Evolutionary conservation across 129 eudicot species (phyloP), one percentile per base, ranked within the genome.

Genomic region (Pittosporum tobira): DNA sequence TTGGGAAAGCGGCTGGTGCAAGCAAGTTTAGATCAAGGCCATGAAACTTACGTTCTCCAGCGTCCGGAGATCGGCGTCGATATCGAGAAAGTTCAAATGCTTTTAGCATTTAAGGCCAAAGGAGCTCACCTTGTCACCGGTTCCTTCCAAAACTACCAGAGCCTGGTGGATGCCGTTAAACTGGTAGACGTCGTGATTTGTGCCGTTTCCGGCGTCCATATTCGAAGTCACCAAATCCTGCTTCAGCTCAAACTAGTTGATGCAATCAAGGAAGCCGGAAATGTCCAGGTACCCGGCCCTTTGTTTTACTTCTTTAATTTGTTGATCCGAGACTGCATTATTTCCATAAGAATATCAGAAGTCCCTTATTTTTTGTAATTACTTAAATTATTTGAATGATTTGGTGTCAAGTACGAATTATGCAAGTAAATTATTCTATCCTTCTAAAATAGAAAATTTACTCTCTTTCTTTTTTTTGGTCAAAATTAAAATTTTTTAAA

Each of bases 221-320:
- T 88, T 3, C 73, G 96, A 30, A 81, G 83, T 57, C 96, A 88
- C 46, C 79, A 81, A 6, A 71, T 88, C 7, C 52, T 84, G 61
- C 34, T 84, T 68, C 94, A 88, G 68, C 94, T 88, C 48, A 84
- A 84, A 78, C 82, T 88, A 46, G 90, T 88, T 65, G 90, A 88
- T 37, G 96, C 94, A 56, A 88, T 88, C 25, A 84, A 76, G 64
- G 84, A 88, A 59, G 94, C 94, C 15, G 94, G 96, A 15, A 88
- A 84, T 51, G 51, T 88, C 26, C 79, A 84, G 96, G 96, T 88
- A 73, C 9, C n/a, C n/a, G n/a, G n/a, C n/a, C n/a, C n/a, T n/a
- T n/a, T n/a, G n/a, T n/a, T n/a, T n/a, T n/a, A n/a, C n/a, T n/a
- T n/a, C n/a, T n/a, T n/a, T n/a, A n/a, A n/a, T n/a, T n/a, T n/a